A percentile compares a stretch with the other conserved stretches of the same genome.
These are phyloP conservation scores for Hyphopichia pseudoburtonii DNA, from an alignment of 1,139 yeast genomes.

Conservation along the genomic window DNA sequence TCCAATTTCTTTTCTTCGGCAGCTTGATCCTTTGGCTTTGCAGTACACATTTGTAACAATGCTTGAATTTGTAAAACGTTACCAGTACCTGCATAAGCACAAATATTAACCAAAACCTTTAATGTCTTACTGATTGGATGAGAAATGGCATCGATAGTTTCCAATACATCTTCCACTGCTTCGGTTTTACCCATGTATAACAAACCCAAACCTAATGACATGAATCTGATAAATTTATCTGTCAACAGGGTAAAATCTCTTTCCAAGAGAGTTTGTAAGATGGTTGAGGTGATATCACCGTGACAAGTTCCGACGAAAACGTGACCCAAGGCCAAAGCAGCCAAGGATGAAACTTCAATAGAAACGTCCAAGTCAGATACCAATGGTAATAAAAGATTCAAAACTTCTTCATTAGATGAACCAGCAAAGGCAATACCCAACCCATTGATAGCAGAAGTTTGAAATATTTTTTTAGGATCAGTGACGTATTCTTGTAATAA, in stretches of 20 bases:
- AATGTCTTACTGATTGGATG: conserved; percentile 91
- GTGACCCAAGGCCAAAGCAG: conserved; percentile 92
- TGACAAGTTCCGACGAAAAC: conserved; percentile 95
- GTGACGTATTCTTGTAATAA: conserved; percentile 77
- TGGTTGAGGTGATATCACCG: conserved; percentile 89
- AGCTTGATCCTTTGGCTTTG: conserved; percentile 41
- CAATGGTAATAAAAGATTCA: conserved; percentile 77
- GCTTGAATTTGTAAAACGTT: conserved; percentile 94
- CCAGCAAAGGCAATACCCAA: conserved; percentile 96
- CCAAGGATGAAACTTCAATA: conserved; percentile 78
- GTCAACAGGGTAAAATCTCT: conserved; percentile 76
- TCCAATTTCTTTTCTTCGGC: conserved; percentile 38
- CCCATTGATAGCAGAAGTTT: conserved; percentile 84
- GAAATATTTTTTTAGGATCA: conserved; percentile 51
- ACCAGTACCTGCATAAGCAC: conserved; percentile 98
- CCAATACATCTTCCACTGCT: conserved; percentile 92
- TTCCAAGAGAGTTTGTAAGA: conserved; percentile 86
- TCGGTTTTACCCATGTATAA: conserved; percentile 94
- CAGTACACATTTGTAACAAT: conserved; percentile 83
- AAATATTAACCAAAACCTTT: conserved; percentile 85
- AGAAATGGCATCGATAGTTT: conserved; percentile 91
- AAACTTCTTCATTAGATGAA: conserved; percentile 80
- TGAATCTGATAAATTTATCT: conserved; percentile 83
- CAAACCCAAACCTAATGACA: conserved; percentile 90
- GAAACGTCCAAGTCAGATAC: conserved; percentile 77